A percentile compares a stretch with the other conserved stretches of the same genome.
phyloP scores from a whole-genome alignment of 352 stramenopile genomes.

The Sclerospora graminicola region DNA sequence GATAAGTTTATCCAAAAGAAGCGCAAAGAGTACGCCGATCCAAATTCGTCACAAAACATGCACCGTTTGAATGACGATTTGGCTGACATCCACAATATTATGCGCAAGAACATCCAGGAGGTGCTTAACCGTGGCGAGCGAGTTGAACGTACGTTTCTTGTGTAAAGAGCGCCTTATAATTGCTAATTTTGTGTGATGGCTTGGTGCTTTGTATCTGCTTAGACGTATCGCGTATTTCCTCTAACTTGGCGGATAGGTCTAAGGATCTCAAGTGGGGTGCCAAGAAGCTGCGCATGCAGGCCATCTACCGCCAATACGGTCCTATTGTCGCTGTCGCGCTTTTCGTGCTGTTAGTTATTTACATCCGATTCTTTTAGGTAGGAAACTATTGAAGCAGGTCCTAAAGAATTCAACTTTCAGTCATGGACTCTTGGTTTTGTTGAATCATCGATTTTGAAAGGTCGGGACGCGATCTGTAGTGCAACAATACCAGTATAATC shows the following conservation, averaged over 20 bases:
- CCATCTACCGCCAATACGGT: constrained; percentile 83
- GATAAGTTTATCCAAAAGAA: constrained; percentile 97
- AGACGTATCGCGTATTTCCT: constrained; percentile 86
- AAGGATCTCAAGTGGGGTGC: constrained; percentile 97
- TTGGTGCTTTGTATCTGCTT: constrained; percentile 2
- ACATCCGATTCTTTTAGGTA: constrained; percentile 86
- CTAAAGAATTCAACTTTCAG: too few species aligned
- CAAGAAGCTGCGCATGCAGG: constrained; percentile 89
- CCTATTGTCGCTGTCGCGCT: constrained; percentile 71
- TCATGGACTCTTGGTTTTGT: too few species aligned
- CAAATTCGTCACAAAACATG: constrained; percentile 92
- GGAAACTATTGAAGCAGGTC: constrained; percentile 2
- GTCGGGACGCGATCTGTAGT: constrained; percentile 16
- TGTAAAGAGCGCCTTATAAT: background rate
- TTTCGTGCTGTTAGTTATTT: constrained; percentile 84
- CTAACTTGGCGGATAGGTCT: constrained; percentile 86
- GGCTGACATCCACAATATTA: constrained; percentile 98
- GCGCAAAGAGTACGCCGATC: constrained; percentile 95
- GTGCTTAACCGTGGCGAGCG: constrained; percentile 87
- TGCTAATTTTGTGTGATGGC: constrained; percentile 2
- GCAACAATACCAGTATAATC: too few species aligned
- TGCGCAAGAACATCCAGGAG: constrained; percentile 97
- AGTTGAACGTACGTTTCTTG: constrained; percentile 58
- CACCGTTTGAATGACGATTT: constrained; percentile 95
- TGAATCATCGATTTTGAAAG: constrained; percentile 1